Percentiles rank a stretch among this genome's conserved stretches.
These are phyloP conservation scores for Penicillium hesseltinei DNA, from an alignment of 2,329 filamentous ascomycete genomes.

Conservation along the genomic window DNA sequence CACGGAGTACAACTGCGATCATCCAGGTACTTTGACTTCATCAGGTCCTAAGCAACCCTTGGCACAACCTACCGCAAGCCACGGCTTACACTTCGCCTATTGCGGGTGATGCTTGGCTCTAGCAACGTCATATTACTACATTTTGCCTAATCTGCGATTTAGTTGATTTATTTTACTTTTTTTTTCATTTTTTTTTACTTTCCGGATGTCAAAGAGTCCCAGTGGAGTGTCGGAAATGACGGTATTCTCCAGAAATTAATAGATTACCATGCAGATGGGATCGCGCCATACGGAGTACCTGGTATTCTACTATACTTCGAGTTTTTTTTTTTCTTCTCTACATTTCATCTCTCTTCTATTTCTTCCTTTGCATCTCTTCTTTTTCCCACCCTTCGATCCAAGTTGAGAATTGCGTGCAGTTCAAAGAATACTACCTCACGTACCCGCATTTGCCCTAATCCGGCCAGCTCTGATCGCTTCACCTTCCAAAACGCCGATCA, in stretches of 20 bases:
- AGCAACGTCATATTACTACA: slow-evolving; percentile 18
- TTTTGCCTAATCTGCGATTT: slow-evolving; percentile 5
- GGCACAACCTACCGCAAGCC: not conserved
- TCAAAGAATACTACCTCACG: slow-evolving; percentile 4
- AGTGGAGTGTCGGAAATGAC: slow-evolving; percentile 3
- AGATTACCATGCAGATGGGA: slow-evolving; percentile 1
- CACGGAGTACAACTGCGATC: not conserved
- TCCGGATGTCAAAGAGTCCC: not conserved
- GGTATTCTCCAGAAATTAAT: slow-evolving; percentile 7
- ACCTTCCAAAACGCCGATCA: not conserved
- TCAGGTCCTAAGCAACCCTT: slow-evolving; percentile 2
- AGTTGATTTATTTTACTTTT: not conserved
- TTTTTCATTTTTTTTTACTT: not conserved
- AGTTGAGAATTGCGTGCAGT: slow-evolving; percentile 10
- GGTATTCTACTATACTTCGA: not conserved
- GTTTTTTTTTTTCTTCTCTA: not conserved
- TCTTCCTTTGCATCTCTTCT: slow-evolving; percentile 3
- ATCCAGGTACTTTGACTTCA: not conserved
- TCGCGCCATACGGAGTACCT: not conserved
- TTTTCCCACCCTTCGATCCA: slow-evolving; percentile 3
- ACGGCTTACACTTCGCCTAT: slow-evolving; percentile 3
- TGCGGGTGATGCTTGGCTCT: slow-evolving; percentile 2
- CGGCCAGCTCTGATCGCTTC: slow-evolving; percentile 7
- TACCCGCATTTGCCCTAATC: slow-evolving; percentile 13
- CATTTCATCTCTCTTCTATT: slow-evolving; percentile 8